Evolutionary conservation across 1,284 basidiomycete species (phyloP).

Genomic region (Ceratobasidium sp.): DNA sequence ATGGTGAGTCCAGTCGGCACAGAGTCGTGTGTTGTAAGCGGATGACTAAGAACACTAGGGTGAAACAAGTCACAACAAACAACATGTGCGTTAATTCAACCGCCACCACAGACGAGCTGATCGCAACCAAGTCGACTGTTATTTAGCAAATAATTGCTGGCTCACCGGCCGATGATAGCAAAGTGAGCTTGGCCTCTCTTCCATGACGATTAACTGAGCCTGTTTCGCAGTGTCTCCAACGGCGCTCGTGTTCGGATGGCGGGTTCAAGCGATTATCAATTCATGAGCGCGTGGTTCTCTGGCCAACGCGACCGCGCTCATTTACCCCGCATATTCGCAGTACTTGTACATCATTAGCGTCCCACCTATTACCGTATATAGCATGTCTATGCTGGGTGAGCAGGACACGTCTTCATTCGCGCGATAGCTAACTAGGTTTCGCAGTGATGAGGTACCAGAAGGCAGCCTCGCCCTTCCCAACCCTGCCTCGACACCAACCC

Average conservation of each 20-base stretch:
- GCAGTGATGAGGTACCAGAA: constrained; percentile 49
- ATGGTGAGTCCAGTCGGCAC: too few relatives aligned
- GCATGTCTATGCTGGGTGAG: constrained; percentile 43
- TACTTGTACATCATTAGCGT: constrained; percentile 49
- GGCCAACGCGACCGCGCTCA: not conserved
- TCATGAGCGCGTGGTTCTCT: constrained; percentile 37
- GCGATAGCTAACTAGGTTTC: not conserved
- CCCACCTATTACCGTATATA: constrained; percentile 35
- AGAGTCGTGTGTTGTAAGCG: too few relatives aligned
- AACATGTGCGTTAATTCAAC: too few relatives aligned
- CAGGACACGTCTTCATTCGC: not conserved
- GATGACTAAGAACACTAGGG: too few relatives aligned
- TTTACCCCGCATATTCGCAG: not conserved
- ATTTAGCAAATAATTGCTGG: too few relatives aligned
- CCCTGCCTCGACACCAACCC: constrained; percentile 27
- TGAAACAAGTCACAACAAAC: too few relatives aligned
- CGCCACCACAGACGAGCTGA: too few relatives aligned
- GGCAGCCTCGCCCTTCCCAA: constrained; percentile 42
- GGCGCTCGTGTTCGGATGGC: constrained; percentile 42
- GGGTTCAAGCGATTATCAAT: constrained; percentile 49
- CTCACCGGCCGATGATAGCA: too few relatives aligned
- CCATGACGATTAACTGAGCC: not conserved
- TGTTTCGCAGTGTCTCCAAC: constrained; percentile 39
- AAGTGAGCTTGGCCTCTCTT: too few relatives aligned
- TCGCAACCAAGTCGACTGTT: too few relatives aligned